These are phyloP conservation scores for Ascochyta koolunga DNA, from an alignment of 2,329 filamentous ascomycete species.

Conservation along the genomic window DNA sequence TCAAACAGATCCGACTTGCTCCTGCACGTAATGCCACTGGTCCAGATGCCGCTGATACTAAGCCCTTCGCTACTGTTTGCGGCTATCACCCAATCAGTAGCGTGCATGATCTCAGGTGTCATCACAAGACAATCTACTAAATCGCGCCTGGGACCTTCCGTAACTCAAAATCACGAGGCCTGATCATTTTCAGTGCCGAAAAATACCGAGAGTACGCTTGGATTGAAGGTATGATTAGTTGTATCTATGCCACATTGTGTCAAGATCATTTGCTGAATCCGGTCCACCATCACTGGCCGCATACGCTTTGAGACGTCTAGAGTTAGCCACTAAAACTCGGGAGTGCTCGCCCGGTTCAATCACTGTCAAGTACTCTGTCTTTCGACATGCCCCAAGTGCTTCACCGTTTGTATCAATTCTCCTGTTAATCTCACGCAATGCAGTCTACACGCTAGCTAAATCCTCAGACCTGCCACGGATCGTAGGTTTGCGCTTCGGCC, in stretches of 20 bases:
- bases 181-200: background rate
- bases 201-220: background rate
- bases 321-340: background rate
- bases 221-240: background rate
- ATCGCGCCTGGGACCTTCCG: background rate
- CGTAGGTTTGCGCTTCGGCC: background rate
- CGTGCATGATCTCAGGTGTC: background rate
- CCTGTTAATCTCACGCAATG: background rate
- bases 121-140: background rate
- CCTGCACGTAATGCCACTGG: conserved; percentile 14
- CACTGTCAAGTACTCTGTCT: background rate
- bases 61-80: conserved; percentile 5
- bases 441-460: background rate
- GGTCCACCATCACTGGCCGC: background rate
- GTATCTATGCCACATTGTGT: background rate
- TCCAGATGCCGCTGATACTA: background rate
- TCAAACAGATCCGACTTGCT: conserved; percentile 1
- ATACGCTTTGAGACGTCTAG: background rate
- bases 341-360: background rate
- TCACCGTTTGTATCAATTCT: background rate
- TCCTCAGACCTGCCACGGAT: background rate
- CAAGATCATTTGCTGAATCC: background rate
- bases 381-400: background rate
- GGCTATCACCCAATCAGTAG: conserved; percentile 1
- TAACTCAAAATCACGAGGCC: background rate